Percentiles rank a stretch among this genome's conserved stretches.
Conservation (phyloP, 2,329 filamentous ascomycete species). For the Rhytidhysteron rufulum region DNA sequence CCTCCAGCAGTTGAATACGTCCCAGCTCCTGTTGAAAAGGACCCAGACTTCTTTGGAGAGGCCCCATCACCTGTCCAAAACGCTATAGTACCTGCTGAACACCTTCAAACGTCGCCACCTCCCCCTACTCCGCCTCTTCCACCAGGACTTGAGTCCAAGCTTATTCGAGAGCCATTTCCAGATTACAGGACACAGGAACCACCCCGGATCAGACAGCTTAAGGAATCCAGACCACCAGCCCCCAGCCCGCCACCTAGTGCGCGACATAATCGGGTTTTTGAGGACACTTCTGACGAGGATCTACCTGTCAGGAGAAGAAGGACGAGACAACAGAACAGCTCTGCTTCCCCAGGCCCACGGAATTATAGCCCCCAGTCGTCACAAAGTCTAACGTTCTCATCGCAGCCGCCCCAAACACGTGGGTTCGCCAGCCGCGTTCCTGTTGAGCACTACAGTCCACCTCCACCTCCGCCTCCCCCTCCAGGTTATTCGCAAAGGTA, state of each 20-base stretch:
- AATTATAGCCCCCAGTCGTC: not conserved
- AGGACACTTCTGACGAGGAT: not conserved
- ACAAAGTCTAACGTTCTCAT: slow-evolving; percentile 17
- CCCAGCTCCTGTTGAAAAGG: no score
- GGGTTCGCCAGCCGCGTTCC: slow-evolving; percentile 35
- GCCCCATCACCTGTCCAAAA: no score
- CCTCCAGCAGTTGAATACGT: slow-evolving; percentile 25
- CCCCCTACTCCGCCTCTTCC: no score
- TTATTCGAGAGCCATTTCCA: no score
- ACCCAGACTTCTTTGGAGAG: no score
- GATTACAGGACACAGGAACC: no score
- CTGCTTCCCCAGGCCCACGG: slow-evolving; percentile 19
- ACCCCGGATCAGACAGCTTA: no score
- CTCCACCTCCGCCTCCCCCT: slow-evolving; percentile 66
- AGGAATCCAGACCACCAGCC: slow-evolving; percentile 1
- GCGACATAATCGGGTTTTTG: not conserved
- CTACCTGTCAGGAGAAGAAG: slow-evolving; percentile 21
- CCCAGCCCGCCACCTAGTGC: slow-evolving; percentile 1
- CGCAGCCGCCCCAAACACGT: slow-evolving; percentile 22
- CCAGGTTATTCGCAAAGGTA: slow-evolving; percentile 34
- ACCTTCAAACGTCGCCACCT: no score
- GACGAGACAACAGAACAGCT: not conserved
- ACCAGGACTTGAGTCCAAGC: no score
- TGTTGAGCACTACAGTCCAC: slow-evolving; percentile 30
- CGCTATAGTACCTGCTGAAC: no score